Conservation (phyloP, 768 basidiomycete genomes). For the Pleurotus citrinopileatus region DNA sequence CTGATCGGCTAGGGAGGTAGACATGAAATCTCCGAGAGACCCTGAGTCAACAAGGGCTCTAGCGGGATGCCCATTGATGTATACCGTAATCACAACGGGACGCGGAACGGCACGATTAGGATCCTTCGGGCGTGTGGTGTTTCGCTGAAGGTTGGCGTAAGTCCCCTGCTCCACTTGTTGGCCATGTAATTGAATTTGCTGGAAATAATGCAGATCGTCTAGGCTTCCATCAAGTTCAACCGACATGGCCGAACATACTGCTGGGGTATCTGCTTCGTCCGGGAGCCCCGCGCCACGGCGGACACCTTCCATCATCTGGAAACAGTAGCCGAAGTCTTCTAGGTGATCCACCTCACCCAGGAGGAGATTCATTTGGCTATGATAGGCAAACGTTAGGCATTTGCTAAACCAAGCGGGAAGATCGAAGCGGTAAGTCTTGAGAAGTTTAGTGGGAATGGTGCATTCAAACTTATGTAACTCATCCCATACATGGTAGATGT, state of each 20-base stretch:
- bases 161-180: background rate
- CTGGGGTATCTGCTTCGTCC: no score
- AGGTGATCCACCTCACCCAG: no score
- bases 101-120: slow-evolving; percentile 19
- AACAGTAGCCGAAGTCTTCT: background rate
- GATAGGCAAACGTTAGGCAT: background rate
- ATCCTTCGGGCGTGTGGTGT: slow-evolving; percentile 12
- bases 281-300: background rate
- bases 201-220: background rate
- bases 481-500: background rate
- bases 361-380: background rate
- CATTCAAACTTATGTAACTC: background rate
- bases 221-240: background rate
- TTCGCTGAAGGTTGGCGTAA: slow-evolving; percentile 10
- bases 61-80: slow-evolving; percentile 27
- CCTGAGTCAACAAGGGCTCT: slow-evolving; percentile 33
- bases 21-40: slow-evolving; percentile 37
- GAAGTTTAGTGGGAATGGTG: background rate
- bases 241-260: background rate
- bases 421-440: background rate
- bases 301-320: background rate
- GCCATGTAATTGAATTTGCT: background rate
- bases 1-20: slow-evolving; percentile 30
- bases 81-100: slow-evolving; percentile 26
- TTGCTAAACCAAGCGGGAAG: background rate